phyloP scores from a whole-genome alignment of 108 stramenopile genomes.

The Chaetoceros muelleri region DNA sequence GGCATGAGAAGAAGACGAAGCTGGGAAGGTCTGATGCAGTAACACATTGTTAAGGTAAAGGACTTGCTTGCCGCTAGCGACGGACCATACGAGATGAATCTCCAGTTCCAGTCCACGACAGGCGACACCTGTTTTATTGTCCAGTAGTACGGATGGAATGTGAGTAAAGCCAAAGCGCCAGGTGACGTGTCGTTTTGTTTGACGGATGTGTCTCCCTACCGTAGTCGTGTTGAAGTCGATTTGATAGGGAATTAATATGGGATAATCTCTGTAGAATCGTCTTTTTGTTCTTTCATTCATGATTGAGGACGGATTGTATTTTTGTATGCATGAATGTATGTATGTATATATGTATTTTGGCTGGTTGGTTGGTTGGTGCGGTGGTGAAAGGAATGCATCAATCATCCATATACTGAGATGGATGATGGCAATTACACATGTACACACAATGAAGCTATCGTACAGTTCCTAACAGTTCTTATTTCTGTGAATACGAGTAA shows the following conservation, averaged over 20 bases:
- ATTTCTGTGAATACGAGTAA: too few relatives aligned
- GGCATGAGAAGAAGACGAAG: not conserved
- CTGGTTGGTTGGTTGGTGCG: too few relatives aligned
- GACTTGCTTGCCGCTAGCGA: slow-evolving; percentile 66
- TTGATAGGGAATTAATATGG: not conserved
- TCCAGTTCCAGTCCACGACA: slow-evolving; percentile 82
- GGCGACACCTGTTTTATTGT: slow-evolving; percentile 41
- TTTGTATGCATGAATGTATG: too few relatives aligned
- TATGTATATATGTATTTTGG: too few relatives aligned
- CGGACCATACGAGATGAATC: slow-evolving; percentile 58
- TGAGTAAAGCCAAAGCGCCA: slow-evolving; percentile 78
- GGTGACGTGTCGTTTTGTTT: slow-evolving; percentile 58
- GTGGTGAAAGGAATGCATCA: too few relatives aligned
- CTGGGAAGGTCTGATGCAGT: not conserved
- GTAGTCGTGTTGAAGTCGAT: not conserved
- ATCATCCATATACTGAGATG: too few relatives aligned
- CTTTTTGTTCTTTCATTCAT: too few relatives aligned
- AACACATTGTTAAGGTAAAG: slow-evolving; percentile 8
- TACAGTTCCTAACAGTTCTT: too few relatives aligned
- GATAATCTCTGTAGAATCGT: not conserved
- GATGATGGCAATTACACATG: too few relatives aligned
- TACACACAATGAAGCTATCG: too few relatives aligned
- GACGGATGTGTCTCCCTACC: not conserved
- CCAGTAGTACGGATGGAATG: slow-evolving; percentile 23
- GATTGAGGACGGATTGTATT: too few relatives aligned